Evolutionary conservation across 306 rosid genomes (phyloP).

Genomic region (Casuarina glauca): DNA sequence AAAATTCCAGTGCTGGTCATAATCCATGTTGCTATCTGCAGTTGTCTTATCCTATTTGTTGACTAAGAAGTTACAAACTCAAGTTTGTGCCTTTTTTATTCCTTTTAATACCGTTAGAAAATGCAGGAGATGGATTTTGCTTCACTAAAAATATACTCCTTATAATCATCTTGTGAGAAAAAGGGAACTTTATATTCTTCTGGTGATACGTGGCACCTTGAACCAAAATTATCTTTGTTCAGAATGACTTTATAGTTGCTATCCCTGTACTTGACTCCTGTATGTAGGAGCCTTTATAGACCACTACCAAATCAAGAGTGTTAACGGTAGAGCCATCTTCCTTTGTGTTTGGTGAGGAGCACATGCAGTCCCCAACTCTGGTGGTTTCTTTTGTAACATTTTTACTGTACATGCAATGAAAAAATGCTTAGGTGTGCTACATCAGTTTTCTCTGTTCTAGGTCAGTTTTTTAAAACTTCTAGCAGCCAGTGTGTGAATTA

Average conservation of each 20-base stretch:
- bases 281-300: too few relatives aligned
- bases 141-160: too few relatives aligned
- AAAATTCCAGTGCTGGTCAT: background rate
- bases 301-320: too few relatives aligned
- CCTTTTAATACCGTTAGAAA: background rate
- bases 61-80: background rate
- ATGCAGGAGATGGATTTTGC: background rate
- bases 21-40: background rate
- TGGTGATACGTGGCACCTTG: background rate
- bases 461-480: background rate
- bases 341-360: too few relatives aligned
- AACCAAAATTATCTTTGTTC: background rate
- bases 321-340: too few relatives aligned
- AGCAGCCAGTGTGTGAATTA: too few relatives aligned
- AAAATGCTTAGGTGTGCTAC: background rate
- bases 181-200: background rate
- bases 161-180: background rate
- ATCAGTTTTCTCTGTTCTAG: background rate
- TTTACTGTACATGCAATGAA: background rate
- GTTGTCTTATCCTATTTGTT: background rate
- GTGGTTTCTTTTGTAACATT: background rate
- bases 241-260: too few relatives aligned
- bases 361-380: too few relatives aligned
- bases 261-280: too few relatives aligned
- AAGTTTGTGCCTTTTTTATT: too few relatives aligned